A percentile compares a stretch with the other conserved stretches of the same genome.
Evolutionary conservation across 345 rosid species (phyloP).

Genomic region (Physaria fendleri): DNA sequence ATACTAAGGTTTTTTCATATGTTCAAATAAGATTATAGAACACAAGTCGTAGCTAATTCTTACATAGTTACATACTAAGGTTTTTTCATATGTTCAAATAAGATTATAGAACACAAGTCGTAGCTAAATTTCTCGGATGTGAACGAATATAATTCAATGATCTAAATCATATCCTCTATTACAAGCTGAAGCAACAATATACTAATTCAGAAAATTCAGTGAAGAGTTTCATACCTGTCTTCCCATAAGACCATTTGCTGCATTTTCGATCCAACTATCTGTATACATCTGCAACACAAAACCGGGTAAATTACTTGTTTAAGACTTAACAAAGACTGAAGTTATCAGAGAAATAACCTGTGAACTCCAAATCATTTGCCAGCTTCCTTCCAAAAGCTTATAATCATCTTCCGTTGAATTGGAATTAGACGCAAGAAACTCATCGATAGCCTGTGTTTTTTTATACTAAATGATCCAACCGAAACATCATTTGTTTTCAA

Average conservation of each 20-base stretch:
- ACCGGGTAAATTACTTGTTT: neutral
- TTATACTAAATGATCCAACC: constrained; percentile 7
- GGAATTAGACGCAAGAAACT: constrained; percentile 41
- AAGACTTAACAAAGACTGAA: neutral
- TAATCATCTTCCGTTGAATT: constrained; percentile 32
- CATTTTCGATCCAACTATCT: constrained; percentile 95
- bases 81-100: neutral
- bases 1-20: neutral
- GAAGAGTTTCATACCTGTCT: constrained; percentile 49
- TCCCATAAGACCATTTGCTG: constrained; percentile 95
- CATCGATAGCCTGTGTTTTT: constrained; percentile 57
- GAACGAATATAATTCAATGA: constrained; percentile 66
- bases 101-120: neutral
- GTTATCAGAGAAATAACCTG: constrained; percentile 42
- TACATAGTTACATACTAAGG: neutral
- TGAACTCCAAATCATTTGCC: constrained; percentile 99
- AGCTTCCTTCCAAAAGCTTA: constrained; percentile 73
- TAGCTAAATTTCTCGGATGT: constrained; percentile 29
- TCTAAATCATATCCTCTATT: constrained; percentile 31
- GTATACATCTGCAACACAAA: constrained; percentile 54
- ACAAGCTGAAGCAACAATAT: neutral
- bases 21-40: neutral
- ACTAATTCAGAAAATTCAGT: neutral
- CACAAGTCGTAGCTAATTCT: constrained; percentile 8
- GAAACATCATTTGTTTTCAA: neutral